phyloP scores from a whole-genome alignment of 2,329 filamentous ascomycete genomes.

The Stagonosporopsis chrysanthemi region DNA sequence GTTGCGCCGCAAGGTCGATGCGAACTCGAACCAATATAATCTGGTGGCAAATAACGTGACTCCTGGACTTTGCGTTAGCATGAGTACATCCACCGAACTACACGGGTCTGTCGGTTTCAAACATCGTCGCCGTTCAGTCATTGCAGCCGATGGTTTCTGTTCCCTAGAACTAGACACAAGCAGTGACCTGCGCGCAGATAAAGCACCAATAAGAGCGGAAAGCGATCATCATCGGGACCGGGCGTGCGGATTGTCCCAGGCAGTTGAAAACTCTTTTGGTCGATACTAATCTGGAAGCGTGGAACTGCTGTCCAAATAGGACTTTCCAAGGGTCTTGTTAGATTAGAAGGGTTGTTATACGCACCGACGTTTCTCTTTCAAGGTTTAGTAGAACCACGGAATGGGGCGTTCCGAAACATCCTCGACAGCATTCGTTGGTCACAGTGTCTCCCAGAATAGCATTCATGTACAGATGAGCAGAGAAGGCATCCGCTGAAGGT shows the following conservation, averaged over 20 bases:
- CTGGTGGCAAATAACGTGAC: too few relatives aligned
- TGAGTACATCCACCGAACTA: neutral
- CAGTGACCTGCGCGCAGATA: neutral
- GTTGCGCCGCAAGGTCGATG: too few relatives aligned
- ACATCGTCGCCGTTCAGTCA: neutral
- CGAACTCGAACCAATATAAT: too few relatives aligned
- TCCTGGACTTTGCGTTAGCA: too few relatives aligned
- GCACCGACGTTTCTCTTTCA: neutral
- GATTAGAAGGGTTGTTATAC: neutral
- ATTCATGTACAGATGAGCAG: neutral
- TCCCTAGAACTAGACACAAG: neutral
- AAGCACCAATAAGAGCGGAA: neutral
- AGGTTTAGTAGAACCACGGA: conserved; percentile 7
- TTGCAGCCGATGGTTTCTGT: neutral
- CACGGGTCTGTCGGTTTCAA: neutral
- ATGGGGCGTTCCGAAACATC: conserved; percentile 7
- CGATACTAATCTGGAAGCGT: conserved; percentile 1
- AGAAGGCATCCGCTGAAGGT: neutral
- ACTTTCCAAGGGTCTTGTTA: neutral
- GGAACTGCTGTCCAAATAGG: conserved; percentile 1
- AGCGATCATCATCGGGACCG: conserved; percentile 1
- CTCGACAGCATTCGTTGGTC: conserved; percentile 3
- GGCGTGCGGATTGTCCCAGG: neutral
- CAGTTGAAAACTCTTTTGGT: neutral
- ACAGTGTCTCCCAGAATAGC: conserved; percentile 9